A percentile compares a stretch with the other conserved stretches of the same genome.
Evolutionary conservation across 2,329 filamentous ascomycete genomes (phyloP).

Genomic region (Scorias spongiosa): DNA sequence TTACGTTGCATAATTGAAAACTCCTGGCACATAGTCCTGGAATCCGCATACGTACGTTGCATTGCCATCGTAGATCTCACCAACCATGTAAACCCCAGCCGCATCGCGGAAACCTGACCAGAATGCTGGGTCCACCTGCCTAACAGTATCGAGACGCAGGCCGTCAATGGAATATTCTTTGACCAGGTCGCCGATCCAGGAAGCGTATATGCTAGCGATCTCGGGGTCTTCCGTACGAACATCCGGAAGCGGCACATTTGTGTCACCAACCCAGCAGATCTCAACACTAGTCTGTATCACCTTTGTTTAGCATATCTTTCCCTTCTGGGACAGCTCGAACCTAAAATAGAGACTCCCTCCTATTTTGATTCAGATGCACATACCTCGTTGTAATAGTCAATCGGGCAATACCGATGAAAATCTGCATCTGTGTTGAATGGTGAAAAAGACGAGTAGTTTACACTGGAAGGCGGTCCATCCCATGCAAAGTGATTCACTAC

Average conservation of each 20-base stretch:
- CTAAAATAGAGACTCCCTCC: not conserved
- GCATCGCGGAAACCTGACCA: conserved; percentile 23
- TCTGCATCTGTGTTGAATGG: conserved; percentile 27
- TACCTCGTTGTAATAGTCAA: conserved; percentile 36
- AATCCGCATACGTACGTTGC: conserved; percentile 25
- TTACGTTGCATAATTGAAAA: conserved; percentile 33
- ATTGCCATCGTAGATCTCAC: conserved; percentile 29
- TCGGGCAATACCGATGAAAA: conserved; percentile 39
- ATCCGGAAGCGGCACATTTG: conserved; percentile 45
- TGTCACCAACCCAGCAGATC: conserved; percentile 40
- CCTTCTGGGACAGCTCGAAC: not conserved
- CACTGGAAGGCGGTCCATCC: conserved; percentile 11
- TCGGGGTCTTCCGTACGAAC: conserved; percentile 38
- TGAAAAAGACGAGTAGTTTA: conserved; percentile 21
- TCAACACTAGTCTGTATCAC: conserved; percentile 17
- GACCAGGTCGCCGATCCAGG: conserved; percentile 46
- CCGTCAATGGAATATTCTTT: conserved; percentile 45
- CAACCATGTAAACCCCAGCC: conserved; percentile 29
- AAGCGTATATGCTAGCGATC: conserved; percentile 37
- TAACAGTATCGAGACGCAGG: conserved; percentile 35
- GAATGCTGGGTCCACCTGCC: conserved; percentile 30
- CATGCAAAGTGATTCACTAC: conserved; percentile 25
- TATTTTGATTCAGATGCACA: conserved; percentile 1
- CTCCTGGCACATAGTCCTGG: conserved; percentile 28
- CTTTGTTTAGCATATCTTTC: conserved; percentile 13